These are phyloP conservation scores for Aspergillus proliferans DNA, from an alignment of 2,329 filamentous ascomycete genomes.

Conservation along the genomic window DNA sequence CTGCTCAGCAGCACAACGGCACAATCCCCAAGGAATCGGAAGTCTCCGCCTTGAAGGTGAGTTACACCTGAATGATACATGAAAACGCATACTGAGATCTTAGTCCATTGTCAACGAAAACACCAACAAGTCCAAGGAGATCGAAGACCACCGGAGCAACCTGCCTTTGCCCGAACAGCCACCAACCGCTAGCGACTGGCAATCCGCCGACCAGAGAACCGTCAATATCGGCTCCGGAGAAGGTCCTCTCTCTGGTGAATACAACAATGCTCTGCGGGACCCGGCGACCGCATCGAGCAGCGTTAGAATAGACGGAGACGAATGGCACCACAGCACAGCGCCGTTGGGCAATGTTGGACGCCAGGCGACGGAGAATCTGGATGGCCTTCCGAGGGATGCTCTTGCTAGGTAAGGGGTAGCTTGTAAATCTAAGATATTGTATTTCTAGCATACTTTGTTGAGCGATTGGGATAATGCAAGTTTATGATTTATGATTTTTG, in stretches of 20 bases:
- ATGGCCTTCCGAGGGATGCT: constrained; percentile 55
- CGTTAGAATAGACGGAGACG: constrained; percentile 43
- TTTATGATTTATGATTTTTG: no score
- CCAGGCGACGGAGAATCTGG: constrained; percentile 54
- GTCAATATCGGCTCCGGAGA: constrained; percentile 65
- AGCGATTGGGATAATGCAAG: no score
- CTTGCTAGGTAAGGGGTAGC: constrained; percentile 36
- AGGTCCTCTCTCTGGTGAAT: constrained; percentile 47
- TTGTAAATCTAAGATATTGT: not conserved
- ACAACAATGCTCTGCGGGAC: constrained; percentile 45
- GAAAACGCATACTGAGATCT: constrained; percentile 1
- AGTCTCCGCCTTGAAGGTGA: constrained; percentile 43
- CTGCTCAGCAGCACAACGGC: constrained; percentile 36
- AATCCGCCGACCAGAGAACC: constrained; percentile 62
- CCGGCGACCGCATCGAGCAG: constrained; percentile 55
- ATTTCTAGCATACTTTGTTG: no score
- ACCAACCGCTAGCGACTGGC: constrained; percentile 69
- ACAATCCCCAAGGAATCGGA: constrained; percentile 40
- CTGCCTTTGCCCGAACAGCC: constrained; percentile 75
- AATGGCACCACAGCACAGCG: constrained; percentile 49
- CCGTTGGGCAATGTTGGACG: constrained; percentile 50
- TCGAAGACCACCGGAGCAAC: constrained; percentile 63
- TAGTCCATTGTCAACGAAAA: constrained; percentile 37
- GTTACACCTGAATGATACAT: not conserved
- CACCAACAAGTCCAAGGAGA: constrained; percentile 55